Percentiles rank a stretch among this genome's conserved stretches.
Evolutionary conservation across 352 stramenopile species (phyloP).

Genomic region (Heterotrichella gracilis): DNA sequence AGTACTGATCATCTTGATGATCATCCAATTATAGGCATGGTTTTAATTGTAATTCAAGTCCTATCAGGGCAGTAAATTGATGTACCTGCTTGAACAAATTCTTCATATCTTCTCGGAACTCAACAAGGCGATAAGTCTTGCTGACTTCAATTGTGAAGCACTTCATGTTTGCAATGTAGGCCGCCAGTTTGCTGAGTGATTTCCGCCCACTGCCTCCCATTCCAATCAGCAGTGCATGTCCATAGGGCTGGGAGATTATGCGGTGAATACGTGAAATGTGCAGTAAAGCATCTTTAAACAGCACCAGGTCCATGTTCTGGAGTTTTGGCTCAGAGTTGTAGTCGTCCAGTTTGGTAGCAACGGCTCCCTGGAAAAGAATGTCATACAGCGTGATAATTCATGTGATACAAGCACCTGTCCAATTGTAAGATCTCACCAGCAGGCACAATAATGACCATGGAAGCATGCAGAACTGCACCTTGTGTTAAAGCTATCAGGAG

Average conservation of each 20-base stretch:
- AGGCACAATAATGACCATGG: no score
- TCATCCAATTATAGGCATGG: no score
- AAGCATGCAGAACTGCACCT: no score
- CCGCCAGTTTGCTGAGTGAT: conserved; percentile 49
- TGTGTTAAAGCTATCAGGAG: no score
- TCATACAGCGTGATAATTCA: no score
- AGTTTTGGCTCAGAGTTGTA: conserved; percentile 48
- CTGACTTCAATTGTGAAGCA: conserved; percentile 75
- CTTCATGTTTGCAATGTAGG: conserved; percentile 65
- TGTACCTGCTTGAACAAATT: conserved; percentile 29
- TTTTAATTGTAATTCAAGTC: no score
- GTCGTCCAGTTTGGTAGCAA: no score
- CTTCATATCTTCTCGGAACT: conserved; percentile 66
- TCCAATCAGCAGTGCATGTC: conserved; percentile 58
- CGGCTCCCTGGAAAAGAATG: no score
- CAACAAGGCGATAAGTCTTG: conserved; percentile 50
- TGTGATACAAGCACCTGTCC: no score
- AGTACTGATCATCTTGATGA: no score
- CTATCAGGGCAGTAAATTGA: no score
- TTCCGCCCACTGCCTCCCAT: conserved; percentile 58
- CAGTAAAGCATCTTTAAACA: conserved; percentile 69
- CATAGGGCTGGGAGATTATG: conserved; percentile 54
- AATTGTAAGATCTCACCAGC: no score
- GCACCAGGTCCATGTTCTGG: conserved; percentile 44
- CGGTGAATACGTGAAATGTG: conserved; percentile 57